Evolutionary conservation across 768 basidiomycete genomes (phyloP), one percentile per base, ranked within the genome.

Genomic region (Tylopilus sp.): DNA sequence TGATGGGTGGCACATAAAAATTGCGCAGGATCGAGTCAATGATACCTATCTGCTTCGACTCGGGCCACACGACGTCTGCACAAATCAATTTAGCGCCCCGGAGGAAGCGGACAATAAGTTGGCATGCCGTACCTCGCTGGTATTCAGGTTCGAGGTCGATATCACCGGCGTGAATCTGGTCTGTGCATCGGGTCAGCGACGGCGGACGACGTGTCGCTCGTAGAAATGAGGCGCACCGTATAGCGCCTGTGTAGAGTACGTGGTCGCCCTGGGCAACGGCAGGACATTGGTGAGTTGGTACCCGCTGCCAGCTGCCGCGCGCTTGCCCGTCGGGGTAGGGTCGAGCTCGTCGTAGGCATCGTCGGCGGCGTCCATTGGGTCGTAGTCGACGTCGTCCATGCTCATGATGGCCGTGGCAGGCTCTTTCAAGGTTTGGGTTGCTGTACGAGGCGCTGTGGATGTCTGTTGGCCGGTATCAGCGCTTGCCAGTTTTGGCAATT

Each of bases 1-100:
- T 85, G 22, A 92, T 76, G 0, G 89, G 86, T 0, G 90, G 90
- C 10, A 92, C 79, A 50, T 89, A 89, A 55, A 84, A 89, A 62
- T 90, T 89, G 40, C 86, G 83, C 54, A 88, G 81, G 12, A 91
- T 76, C 2, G 86, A 88, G 64, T 92, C 90, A 37, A 92, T 82
- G 25, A 92, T 75, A 1, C 82, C 81, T 21, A 84, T 79, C 65
- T 90, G 87, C 67, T 91, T 90, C 3, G 74, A 59, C 54, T 88
- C 85, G 0, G 86, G 76, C 90, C 89, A 92, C 1, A 92, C 90
- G 34, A 92, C 82, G 43, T 84, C 88, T 88, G 46, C 11, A 14
- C 1, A 4, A n/a, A 10, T 2, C 22, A 3, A 21, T 37, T 10
- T 40, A 11, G 42, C 40, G 17, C 26, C 28, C 42, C 28, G 19